These are phyloP conservation scores for Cyberlindnera saturnus DNA, from an alignment of 805 yeast genomes.

Conservation along the genomic window DNA sequence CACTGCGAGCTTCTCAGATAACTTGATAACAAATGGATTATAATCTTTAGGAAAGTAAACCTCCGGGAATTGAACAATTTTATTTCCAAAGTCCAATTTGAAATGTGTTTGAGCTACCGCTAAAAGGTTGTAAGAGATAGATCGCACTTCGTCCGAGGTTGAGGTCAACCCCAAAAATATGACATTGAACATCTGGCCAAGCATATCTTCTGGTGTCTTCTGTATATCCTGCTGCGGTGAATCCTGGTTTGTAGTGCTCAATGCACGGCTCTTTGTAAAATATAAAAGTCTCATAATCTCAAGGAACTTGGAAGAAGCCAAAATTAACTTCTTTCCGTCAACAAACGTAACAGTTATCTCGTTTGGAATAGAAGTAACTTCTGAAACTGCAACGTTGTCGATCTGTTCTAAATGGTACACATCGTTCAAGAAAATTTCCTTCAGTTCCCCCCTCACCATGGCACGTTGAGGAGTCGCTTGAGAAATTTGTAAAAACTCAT, in stretches of 20 bases:
- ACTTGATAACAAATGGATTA: conserved; percentile 49
- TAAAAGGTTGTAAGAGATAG: conserved; percentile 56
- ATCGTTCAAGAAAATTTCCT: conserved; percentile 35
- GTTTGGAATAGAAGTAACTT: conserved; percentile 39
- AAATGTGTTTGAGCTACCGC: conserved; percentile 57
- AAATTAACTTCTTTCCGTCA: conserved; percentile 31
- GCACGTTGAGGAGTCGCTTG: conserved; percentile 37
- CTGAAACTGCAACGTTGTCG: conserved; percentile 33
- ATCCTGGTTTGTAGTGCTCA: conserved; percentile 22
- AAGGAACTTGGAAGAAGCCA: conserved; percentile 42
- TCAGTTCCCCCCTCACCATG: conserved; percentile 30
- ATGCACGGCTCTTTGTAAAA: conserved; percentile 53
- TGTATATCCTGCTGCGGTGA: conserved; percentile 9
- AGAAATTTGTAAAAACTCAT: conserved; percentile 55
- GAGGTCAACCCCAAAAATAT: conserved; percentile 66
- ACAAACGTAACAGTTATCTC: conserved; percentile 42
- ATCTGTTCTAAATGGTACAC: conserved; percentile 37
- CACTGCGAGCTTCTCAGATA: conserved; percentile 52
- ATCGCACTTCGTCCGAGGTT: conserved; percentile 49
- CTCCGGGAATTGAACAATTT: conserved; percentile 47
- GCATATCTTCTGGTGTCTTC: conserved; percentile 32
- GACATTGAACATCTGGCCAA: conserved; percentile 59
- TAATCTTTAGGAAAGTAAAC: conserved; percentile 66
- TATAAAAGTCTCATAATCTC: conserved; percentile 70
- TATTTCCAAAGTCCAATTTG: conserved; percentile 52